phyloP scores from a whole-genome alignment of 768 basidiomycete genomes.

The Pulveroboletus sp. region DNA sequence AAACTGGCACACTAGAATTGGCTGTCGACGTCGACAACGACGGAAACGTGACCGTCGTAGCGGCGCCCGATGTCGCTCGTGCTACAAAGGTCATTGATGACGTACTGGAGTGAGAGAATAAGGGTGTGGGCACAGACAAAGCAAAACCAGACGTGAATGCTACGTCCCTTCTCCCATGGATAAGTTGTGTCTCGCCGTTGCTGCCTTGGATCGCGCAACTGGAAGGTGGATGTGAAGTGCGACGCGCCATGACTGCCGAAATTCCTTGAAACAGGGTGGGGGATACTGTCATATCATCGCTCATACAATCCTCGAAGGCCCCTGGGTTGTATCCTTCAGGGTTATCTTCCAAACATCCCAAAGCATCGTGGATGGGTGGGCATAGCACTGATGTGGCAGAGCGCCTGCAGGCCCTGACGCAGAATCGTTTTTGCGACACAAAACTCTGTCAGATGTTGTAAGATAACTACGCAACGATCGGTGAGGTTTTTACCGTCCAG shows the following conservation, averaged over 20 bases:
- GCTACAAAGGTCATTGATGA: neutral
- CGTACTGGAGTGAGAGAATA: neutral
- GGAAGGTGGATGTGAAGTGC: slow-evolving; percentile 56
- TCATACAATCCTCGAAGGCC: slow-evolving; percentile 48
- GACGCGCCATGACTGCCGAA: slow-evolving; percentile 49
- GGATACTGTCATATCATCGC: slow-evolving; percentile 48
- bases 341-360: slow-evolving; percentile 65
- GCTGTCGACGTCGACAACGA: neutral
- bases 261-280: slow-evolving; percentile 68
- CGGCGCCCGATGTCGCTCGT: neutral
- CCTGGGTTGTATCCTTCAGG: slow-evolving; percentile 46
- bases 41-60: slow-evolving; percentile 10
- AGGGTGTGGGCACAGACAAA: neutral
- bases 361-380: slow-evolving; percentile 54
- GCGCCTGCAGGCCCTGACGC: slow-evolving; percentile 67
- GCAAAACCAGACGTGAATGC: slow-evolving; percentile 10
- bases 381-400: slow-evolving; percentile 50
- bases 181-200: slow-evolving; percentile 43
- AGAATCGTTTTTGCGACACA: slow-evolving; percentile 57
- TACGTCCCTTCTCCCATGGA: slow-evolving; percentile 30
- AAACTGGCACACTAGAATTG: neutral
- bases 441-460: slow-evolving; percentile 46
- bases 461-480: slow-evolving; percentile 7
- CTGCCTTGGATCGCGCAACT: slow-evolving; percentile 51
- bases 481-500: slow-evolving; percentile 53